A percentile compares a stretch with the other conserved stretches of the same genome.
Conservation (phyloP, 768 basidiomycete species). For the Brasilioporus rufonigricans region DNA sequence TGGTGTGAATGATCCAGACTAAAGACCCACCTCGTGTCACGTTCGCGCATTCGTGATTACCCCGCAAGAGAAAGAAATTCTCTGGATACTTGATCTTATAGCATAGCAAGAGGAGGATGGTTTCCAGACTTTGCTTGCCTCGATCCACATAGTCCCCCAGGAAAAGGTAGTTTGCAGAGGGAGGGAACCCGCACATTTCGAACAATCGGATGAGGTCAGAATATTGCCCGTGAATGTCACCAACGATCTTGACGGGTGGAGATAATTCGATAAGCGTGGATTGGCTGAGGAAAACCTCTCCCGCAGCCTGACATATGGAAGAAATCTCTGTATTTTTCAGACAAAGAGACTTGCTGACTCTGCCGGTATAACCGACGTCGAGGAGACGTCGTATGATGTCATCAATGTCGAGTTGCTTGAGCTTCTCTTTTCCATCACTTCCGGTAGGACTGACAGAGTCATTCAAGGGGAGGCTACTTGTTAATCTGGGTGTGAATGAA, state of each 20-base stretch:
- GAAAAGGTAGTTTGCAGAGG: constrained; percentile 96
- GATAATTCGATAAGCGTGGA: constrained; percentile 96
- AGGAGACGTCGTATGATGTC: constrained; percentile 97
- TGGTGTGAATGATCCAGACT: constrained; percentile 1
- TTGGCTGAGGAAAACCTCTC: constrained; percentile 94
- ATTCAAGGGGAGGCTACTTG: constrained; percentile 37
- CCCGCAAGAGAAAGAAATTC: constrained; percentile 96
- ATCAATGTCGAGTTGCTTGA: constrained; percentile 84
- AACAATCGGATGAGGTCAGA: constrained; percentile 97
- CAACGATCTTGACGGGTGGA: constrained; percentile 98
- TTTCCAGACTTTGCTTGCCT: constrained; percentile 97
- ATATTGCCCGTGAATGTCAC: constrained; percentile 99
- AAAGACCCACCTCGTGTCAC: constrained; percentile 87
- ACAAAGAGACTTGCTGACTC: constrained; percentile 93
- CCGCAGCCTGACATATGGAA: constrained; percentile 89
- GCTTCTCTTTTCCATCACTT: constrained; percentile 51
- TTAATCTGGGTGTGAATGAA: constrained; percentile 52
- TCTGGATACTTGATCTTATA: constrained; percentile 99
- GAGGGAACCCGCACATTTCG: constrained; percentile 99
- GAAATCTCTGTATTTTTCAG: constrained; percentile 96
- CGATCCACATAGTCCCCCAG: constrained; percentile 99
- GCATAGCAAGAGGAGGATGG: constrained; percentile 92
- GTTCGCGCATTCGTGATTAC: constrained; percentile 99
- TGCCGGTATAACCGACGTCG: constrained; percentile 96
- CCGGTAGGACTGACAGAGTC: constrained; percentile 37